phyloP scores from a whole-genome alignment of 2,329 filamentous ascomycete species.

The Sporothrix sp. region DNA sequence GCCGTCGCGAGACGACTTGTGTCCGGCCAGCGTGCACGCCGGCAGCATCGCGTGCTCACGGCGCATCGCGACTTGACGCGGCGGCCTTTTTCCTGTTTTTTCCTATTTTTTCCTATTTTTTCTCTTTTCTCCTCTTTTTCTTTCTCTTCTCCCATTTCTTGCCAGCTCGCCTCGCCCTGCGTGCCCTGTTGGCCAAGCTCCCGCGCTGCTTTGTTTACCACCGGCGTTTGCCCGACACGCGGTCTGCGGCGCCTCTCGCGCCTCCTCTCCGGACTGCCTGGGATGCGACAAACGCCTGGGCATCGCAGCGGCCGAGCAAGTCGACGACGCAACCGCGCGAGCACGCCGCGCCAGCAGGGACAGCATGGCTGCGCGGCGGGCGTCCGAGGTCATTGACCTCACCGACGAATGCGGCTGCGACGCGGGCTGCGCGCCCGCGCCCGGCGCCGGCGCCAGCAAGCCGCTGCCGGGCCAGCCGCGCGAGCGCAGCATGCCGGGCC shows the following conservation, averaged over 20 bases:
- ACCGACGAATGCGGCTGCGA: slow-evolving; percentile 16
- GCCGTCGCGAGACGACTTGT: neutral
- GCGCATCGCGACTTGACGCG: slow-evolving; percentile 6
- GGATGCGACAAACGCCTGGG: slow-evolving; percentile 9
- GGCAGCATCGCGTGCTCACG: neutral
- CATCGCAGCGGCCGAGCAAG: slow-evolving; percentile 1
- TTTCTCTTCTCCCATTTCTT: neutral
- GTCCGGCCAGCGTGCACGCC: neutral
- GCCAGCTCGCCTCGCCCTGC: neutral
- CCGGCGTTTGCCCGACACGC: too few species aligned
- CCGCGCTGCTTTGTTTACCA: too few species aligned
- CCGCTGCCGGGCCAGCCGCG: too few species aligned
- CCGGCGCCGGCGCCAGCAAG: too few species aligned
- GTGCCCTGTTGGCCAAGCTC: too few species aligned
- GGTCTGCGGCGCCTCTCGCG: too few species aligned
- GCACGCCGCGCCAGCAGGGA: neutral
- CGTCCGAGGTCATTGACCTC: slow-evolving; percentile 16
- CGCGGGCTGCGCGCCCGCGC: neutral
- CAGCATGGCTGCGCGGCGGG: slow-evolving; percentile 5
- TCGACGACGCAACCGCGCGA: neutral
- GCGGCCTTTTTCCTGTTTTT: neutral
- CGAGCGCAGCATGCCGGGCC: too few species aligned
- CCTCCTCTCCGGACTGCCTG: slow-evolving; percentile 4
- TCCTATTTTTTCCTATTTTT: neutral
- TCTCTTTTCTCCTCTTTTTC: neutral